A percentile compares a stretch with the other conserved stretches of the same genome.
These are phyloP conservation scores for Chlorella variabilis DNA, from an alignment of 163 green algal genomes.

Conservation along the genomic window DNA sequence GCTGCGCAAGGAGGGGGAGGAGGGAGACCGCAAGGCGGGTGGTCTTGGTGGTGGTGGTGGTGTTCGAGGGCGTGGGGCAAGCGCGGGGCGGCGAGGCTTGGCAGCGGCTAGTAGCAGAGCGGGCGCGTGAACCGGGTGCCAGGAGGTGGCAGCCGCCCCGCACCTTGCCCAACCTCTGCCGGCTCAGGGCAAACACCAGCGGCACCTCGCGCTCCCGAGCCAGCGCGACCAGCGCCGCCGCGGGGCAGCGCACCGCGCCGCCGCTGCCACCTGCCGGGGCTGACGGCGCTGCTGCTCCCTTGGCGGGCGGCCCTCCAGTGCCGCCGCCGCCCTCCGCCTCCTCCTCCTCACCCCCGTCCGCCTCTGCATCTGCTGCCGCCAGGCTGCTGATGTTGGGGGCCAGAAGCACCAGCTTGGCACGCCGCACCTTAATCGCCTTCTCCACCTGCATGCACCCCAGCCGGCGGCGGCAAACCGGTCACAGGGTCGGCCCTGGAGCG, in stretches of 20 bases:
- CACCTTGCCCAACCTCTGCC: conserved; percentile 48
- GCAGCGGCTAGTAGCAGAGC: too few species aligned
- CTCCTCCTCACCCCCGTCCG: neutral
- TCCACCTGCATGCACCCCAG: conserved; percentile 9
- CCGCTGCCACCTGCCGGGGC: neutral
- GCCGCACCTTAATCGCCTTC: conserved; percentile 33
- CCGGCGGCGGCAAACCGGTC: too few species aligned
- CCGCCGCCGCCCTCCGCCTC: neutral
- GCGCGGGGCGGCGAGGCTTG: too few species aligned
- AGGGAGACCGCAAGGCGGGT: neutral
- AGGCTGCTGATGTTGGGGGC: conserved; percentile 44
- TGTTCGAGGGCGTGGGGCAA: too few species aligned
- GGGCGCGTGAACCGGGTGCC: too few species aligned
- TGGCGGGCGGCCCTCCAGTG: neutral
- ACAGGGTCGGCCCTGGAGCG: neutral
- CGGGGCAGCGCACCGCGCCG: neutral
- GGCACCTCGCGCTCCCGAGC: conserved; percentile 23
- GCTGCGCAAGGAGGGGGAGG: neutral
- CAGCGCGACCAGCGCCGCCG: conserved; percentile 1
- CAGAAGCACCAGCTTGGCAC: conserved; percentile 40
- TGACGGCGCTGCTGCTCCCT: neutral
- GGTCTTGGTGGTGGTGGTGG: too few species aligned
- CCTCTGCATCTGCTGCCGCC: neutral
- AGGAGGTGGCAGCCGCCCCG: too few species aligned
- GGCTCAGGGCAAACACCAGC: conserved; percentile 48